phyloP scores from a whole-genome alignment of 2,329 filamentous ascomycete species.

The Didymellaceae sp. region DNA sequence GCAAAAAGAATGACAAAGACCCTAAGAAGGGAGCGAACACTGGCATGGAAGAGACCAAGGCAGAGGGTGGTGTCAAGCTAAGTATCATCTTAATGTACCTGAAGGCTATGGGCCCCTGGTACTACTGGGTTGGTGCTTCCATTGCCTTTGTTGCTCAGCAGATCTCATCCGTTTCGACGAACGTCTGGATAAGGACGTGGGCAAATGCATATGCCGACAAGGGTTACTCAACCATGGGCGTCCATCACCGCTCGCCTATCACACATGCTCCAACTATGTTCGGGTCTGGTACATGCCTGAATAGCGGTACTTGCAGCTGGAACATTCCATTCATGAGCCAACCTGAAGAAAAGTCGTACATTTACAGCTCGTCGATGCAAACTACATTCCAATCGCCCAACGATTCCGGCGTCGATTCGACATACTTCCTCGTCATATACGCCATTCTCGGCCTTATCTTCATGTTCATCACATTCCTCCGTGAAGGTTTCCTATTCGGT shows the following conservation, averaged over 20 bases:
- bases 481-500: conserved; percentile 89
- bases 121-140: conserved; percentile 84
- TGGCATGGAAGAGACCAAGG: conserved; percentile 70
- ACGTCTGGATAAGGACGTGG: conserved; percentile 95
- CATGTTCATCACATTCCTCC: conserved; percentile 78
- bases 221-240: conserved; percentile 44
- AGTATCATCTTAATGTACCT: conserved; percentile 87
- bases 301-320: conserved; percentile 60
- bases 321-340: conserved; percentile 42
- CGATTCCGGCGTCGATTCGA: conserved; percentile 71
- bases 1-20: conserved; percentile 52
- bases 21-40: conserved; percentile 58
- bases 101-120: conserved; percentile 90
- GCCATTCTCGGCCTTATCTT: conserved; percentile 79
- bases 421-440: conserved; percentile 85
- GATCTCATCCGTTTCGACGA: conserved; percentile 83
- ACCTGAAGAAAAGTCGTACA: conserved; percentile 34
- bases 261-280: conserved; percentile 53
- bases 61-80: conserved; percentile 86
- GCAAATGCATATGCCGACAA: conserved; percentile 79
- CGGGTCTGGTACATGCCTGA: conserved; percentile 55
- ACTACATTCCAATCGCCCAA: conserved; percentile 47
- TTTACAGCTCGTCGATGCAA: conserved; percentile 49
- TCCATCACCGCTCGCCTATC: conserved; percentile 48
- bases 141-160: conserved; percentile 83